Base-by-base conservation (phyloP, 2,329 filamentous ascomycete genomes). In the Thielaviopsis musarum region DNA sequence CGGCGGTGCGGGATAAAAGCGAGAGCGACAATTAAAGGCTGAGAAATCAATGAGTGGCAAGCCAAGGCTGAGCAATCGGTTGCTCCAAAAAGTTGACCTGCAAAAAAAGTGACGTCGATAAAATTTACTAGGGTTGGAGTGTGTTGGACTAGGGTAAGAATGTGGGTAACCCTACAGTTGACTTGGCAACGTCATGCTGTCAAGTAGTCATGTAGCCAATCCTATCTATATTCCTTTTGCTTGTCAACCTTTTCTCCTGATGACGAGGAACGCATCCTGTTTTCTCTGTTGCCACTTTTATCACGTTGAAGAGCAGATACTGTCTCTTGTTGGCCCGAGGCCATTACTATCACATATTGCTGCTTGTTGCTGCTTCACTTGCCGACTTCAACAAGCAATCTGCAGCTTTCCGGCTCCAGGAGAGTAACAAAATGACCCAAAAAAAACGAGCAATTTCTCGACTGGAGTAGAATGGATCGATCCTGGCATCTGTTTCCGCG, bases 1-100 rank as follows among this genome's bases (percentile, higher is more conserved):
- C 7, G 65, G 65, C 7, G 5, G 19, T 55, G 56, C 61, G 52
- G 12, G 10, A 41, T 9, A 13, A 49, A 12, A 49, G 30, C 19
- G 1, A 10, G 19, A n/a, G 21, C 21, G 38, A 51, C 17, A 30
- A 26, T 22, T 26, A 19, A n/a, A 45, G 17, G 15, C 5, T 3
- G 13, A 45, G 38, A 45, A 17, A n/a, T 5, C 38, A 17, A 45
- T 5, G 17, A 41, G 5, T 19, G 41, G 19, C 41, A 6, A 54
- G 28, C 13, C n/a, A 9, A 45, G 17, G 38, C 13, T 15, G 13
- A 45, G 38, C 13, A 45, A 45, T 17, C 38, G 1, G 30, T 26
- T 6, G 24, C 24, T 26, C 3, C 24, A 12, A 34, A 34, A 34
- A 2, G 2, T 45, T 2, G 38, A 45, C 12, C 9, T 10, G n/a